phyloP scores from a whole-genome alignment of 2,329 filamentous ascomycete species.

The Trichoderma sp. region DNA sequence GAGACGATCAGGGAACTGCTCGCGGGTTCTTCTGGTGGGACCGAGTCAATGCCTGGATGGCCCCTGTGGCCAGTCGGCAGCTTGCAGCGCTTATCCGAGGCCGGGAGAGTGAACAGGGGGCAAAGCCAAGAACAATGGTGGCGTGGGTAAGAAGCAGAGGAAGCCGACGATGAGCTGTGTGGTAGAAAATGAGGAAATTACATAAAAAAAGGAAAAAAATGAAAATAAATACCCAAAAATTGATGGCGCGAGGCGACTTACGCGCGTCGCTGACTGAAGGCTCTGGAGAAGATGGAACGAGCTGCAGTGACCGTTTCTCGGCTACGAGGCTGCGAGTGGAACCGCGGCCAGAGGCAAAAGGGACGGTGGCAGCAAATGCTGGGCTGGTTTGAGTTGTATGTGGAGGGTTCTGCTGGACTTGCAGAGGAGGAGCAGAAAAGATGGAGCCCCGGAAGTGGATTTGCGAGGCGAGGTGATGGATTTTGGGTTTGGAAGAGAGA shows the following conservation, averaged over 20 bases:
- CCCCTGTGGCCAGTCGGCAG: conserved; percentile 13
- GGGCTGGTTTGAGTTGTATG: neutral
- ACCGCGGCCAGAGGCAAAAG: neutral
- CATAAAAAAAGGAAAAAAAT: neutral
- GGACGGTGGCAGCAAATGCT: neutral
- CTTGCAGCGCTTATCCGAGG: conserved; percentile 22
- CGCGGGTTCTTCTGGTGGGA: conserved; percentile 13
- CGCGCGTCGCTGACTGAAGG: conserved; percentile 6
- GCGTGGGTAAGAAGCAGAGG: neutral
- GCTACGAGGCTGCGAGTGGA: conserved; percentile 10
- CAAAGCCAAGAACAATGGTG: neutral
- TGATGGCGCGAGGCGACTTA: conserved; percentile 1
- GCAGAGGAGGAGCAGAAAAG: neutral
- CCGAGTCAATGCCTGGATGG: neutral
- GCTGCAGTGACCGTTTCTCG: neutral
- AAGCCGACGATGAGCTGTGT: no score
- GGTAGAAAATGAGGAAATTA: neutral
- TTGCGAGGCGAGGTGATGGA: neutral
- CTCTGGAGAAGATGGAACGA: neutral
- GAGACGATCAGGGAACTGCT: conserved; percentile 3
- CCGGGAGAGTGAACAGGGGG: conserved; percentile 16
- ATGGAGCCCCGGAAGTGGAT: neutral
- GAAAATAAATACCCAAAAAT: neutral
- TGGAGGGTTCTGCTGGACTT: neutral
- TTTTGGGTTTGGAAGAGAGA: neutral